These are phyloP conservation scores for Fusarium mexicanum DNA, from an alignment of 2,329 filamentous ascomycete species.

Conservation along the genomic window DNA sequence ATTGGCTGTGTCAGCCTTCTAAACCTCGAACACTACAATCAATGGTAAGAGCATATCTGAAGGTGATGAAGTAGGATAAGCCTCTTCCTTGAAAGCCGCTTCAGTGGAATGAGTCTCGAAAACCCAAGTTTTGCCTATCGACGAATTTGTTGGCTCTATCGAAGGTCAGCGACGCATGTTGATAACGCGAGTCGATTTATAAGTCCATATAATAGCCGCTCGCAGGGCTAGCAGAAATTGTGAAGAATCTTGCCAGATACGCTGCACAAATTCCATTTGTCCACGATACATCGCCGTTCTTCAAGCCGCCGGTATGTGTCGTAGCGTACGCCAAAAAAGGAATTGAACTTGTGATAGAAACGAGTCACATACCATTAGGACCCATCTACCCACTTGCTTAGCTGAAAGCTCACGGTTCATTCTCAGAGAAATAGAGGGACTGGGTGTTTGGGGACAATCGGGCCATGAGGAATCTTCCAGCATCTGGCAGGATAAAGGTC, in stretches of 20 bases:
- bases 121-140: neutral
- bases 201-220: rapidly evolving
- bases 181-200: rapidly evolving
- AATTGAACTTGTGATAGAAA: neutral
- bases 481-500: neutral
- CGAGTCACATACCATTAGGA: rapidly evolving
- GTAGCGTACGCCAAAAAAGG: too few species aligned
- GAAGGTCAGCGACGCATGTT: neutral
- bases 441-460: rapidly evolving
- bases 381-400: neutral
- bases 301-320: rapidly evolving
- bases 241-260: rapidly evolving
- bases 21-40: rapidly evolving
- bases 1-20: neutral
- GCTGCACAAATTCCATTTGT: neutral
- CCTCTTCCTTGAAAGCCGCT: too few species aligned
- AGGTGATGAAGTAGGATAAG: rapidly evolving
- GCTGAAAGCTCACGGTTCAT: neutral
- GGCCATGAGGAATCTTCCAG: rapidly evolving
- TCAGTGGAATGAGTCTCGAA: too few species aligned
- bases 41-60: rapidly evolving
- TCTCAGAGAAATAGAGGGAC: too few species aligned
- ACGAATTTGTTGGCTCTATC: neutral
- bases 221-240: rapidly evolving
- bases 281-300: neutral